Conservation (phyloP, 495 filamentous ascomycete genomes). For the Daldinia grandis region DNA sequence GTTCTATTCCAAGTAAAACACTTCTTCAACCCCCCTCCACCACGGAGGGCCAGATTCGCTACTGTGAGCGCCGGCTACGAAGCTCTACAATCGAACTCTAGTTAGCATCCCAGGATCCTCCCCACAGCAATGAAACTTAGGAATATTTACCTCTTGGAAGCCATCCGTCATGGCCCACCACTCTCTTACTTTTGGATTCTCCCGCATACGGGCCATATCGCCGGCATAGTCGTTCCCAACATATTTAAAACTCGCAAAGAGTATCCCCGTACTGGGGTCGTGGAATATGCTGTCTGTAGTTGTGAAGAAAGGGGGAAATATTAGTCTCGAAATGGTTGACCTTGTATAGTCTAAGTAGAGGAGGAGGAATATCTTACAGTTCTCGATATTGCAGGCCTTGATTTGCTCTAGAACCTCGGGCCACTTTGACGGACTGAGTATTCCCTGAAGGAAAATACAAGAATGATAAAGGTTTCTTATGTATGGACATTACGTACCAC, state of each 20-base stretch:
- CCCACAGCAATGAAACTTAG: not conserved
- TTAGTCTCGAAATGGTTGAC: not conserved
- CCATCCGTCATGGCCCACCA: constrained; percentile 83
- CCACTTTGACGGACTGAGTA: constrained; percentile 52
- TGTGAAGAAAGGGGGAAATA: not conserved
- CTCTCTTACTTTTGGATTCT: constrained; percentile 73
- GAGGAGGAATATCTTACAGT: constrained; percentile 60
- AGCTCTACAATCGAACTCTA: constrained; percentile 39
- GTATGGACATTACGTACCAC: constrained; percentile 45
- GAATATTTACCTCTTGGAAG: constrained; percentile 63
- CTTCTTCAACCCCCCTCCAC: not conserved
- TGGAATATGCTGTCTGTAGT: constrained; percentile 75
- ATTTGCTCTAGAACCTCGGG: constrained; percentile 78
- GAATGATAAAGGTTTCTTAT: not conserved
- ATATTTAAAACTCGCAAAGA: constrained; percentile 81
- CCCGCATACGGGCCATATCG: constrained; percentile 76
- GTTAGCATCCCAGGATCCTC: not conserved
- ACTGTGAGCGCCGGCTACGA: constrained; percentile 68
- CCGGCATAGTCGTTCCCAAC: constrained; percentile 71
- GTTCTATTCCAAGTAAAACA: not conserved
- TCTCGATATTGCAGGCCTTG: constrained; percentile 73
- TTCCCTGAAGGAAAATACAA: not conserved
- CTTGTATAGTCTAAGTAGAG: not conserved
- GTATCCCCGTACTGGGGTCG: constrained; percentile 64
- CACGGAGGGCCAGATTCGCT: constrained; percentile 50